Evolutionary conservation across 495 filamentous ascomycete genomes (phyloP).

Genomic region (Parathielavia hyrcaniae): DNA sequence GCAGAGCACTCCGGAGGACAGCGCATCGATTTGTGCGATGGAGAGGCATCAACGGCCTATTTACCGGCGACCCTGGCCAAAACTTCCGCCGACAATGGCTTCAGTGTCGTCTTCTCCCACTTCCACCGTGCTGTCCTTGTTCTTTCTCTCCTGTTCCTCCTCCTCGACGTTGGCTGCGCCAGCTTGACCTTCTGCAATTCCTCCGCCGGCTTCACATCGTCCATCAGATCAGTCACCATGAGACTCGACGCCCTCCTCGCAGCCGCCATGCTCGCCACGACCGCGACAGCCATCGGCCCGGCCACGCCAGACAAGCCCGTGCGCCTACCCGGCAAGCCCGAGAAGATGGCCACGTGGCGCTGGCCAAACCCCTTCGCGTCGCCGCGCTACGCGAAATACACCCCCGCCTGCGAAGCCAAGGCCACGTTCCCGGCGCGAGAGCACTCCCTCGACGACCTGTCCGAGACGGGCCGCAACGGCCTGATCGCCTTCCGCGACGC

Average conservation of each 20-base stretch:
- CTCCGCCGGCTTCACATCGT: background rate
- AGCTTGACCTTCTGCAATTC: background rate
- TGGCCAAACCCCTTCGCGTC: slow-evolving; percentile 31
- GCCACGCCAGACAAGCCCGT: slow-evolving; percentile 15
- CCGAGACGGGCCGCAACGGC: slow-evolving; percentile 23
- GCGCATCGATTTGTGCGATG: slow-evolving; percentile 21
- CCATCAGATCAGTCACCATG: slow-evolving; percentile 15
- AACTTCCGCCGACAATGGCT: background rate
- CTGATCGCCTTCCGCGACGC: slow-evolving; percentile 28
- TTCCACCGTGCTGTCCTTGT: background rate
- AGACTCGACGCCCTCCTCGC: slow-evolving; percentile 20
- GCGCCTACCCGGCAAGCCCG: slow-evolving; percentile 25
- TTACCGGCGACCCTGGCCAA: background rate
- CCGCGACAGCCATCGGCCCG: slow-evolving; percentile 25
- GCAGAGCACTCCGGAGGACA: slow-evolving; percentile 34
- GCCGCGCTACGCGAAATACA: slow-evolving; percentile 13
- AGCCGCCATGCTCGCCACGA: slow-evolving; percentile 18
- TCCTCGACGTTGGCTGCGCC: background rate
- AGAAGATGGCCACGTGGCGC: slow-evolving; percentile 25
- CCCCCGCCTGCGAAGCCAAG: slow-evolving; percentile 21
- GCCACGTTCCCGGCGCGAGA: slow-evolving; percentile 27
- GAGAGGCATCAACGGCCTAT: background rate
- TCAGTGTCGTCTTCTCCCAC: background rate
- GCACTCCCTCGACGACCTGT: slow-evolving; percentile 34
- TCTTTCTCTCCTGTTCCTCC: background rate